phyloP scores from a whole-genome alignment of 2,329 filamentous ascomycete genomes.

The Helicocarpus griseus region DNA sequence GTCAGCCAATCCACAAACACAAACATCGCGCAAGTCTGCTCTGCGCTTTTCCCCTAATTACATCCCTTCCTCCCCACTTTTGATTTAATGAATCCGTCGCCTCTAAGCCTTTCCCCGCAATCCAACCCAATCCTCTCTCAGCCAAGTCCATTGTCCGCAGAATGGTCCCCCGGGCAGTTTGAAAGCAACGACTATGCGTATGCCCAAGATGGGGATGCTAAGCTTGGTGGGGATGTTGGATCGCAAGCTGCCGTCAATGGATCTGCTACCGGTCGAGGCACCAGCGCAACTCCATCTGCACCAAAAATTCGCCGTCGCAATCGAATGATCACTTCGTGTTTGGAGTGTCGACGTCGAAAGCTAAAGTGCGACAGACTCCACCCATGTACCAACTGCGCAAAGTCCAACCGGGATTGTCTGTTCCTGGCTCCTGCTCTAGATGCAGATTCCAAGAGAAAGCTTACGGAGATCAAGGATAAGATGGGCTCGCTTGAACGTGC shows the following conservation, averaged over 20 bases:
- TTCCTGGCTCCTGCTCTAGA: conserved; percentile 62
- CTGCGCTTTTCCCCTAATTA: too few relatives aligned
- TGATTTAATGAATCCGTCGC: neutral
- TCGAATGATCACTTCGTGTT: conserved; percentile 60
- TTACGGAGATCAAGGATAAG: conserved; percentile 70
- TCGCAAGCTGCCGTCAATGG: neutral
- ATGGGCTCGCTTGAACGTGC: conserved; percentile 62
- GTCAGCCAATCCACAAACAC: too few relatives aligned
- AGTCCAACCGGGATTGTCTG: conserved; percentile 45
- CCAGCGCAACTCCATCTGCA: neutral
- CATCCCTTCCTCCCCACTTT: neutral
- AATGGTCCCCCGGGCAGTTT: neutral
- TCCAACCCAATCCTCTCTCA: neutral
- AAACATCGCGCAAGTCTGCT: too few relatives aligned
- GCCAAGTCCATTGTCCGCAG: neutral
- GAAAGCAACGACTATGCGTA: neutral
- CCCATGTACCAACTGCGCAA: conserved; percentile 53
- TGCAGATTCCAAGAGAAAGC: conserved; percentile 56
- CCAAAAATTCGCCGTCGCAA: conserved; percentile 47
- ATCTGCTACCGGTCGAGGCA: neutral
- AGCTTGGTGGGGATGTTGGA: neutral
- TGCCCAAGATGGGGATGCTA: neutral
- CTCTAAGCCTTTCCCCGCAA: neutral
- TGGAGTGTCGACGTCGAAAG: conserved; percentile 63
- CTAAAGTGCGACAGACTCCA: conserved; percentile 65